Evolutionary conservation across 2,329 filamentous ascomycete species (phyloP), one percentile per base, ranked within the genome.

Genomic region (Monilinia laxa): DNA sequence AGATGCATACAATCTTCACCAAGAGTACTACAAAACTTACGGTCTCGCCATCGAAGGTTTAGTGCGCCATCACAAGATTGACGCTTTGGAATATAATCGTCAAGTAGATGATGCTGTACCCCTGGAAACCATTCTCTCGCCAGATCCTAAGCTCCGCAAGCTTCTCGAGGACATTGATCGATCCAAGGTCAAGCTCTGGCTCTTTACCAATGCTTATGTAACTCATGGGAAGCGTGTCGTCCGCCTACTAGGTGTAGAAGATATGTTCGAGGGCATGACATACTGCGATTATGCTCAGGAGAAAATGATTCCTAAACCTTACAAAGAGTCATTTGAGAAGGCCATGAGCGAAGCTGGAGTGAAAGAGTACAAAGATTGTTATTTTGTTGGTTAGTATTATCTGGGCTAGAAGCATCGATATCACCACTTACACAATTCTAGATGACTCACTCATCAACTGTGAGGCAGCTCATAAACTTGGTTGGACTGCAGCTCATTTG

Each of bases 21-120:
- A 87, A 77, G 91, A 93, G 73, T 99, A 99, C 81, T 99, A 98
- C 81, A 90, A 88, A 75, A 93, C 91, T 77, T 99, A 99, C 77
- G 95, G 96, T 40, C 86, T 99, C n/a, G 95, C 95, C 40, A 96
- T 99, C 70, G 93, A 98, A 80, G 95, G 95, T 1, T 85, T 99
- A 1, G 92, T 97, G 49, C 88, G 92, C 12, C 91, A 97, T 79
- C 95, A 99, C 81, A 88, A 96, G 78, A 96, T 99, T 73, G 92
- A 98, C 75, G 91, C 95, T 1, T 83, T 99, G 6, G 93, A 96
- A 65, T 99, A 98, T 82, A 99, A 99, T 78, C 80, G 85, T 71
- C 90, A 96, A 79, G 95, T 99, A 16, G 95, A 99, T 76, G 95
- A 99, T 77, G 95, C 95, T 3, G 80, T 99, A 28, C 93, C 95